phyloP scores from a whole-genome alignment of 768 basidiomycete genomes.

The Atractiella rhizophila region DNA sequence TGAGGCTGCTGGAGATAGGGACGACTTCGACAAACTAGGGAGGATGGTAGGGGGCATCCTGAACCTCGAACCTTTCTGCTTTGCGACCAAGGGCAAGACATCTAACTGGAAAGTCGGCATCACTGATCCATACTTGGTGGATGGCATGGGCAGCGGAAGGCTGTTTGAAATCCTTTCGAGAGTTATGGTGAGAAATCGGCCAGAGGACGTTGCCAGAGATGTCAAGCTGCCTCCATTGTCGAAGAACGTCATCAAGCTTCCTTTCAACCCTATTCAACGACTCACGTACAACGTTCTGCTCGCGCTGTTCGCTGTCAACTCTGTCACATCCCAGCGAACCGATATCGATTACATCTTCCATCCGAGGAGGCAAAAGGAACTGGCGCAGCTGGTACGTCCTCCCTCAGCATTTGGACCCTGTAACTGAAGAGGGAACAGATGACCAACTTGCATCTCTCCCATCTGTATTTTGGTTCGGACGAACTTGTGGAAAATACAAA shows the following conservation, averaged over 20 bases:
- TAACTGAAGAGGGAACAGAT: too few relatives aligned
- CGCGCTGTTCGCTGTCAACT: conserved; percentile 12
- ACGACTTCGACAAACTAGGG: conserved; percentile 12
- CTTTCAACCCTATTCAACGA: conserved; percentile 10
- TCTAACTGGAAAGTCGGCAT: too few relatives aligned
- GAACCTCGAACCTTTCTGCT: conserved; percentile 2
- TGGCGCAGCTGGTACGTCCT: too few relatives aligned
- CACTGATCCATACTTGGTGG: neutral
- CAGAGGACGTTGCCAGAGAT: neutral
- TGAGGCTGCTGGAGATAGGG: conserved; percentile 6
- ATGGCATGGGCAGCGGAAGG: neutral
- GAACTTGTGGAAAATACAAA: too few relatives aligned
- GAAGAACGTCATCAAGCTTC: conserved; percentile 1
- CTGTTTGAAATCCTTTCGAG: conserved; percentile 4
- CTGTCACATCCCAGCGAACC: conserved; percentile 8
- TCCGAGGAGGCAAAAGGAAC: too few relatives aligned
- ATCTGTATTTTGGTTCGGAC: too few relatives aligned
- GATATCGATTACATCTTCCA: too few relatives aligned
- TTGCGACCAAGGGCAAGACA: neutral
- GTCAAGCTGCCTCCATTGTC: conserved; percentile 9
- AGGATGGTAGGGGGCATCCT: conserved; percentile 3
- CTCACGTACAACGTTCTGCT: conserved; percentile 14
- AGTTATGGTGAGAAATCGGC: conserved; percentile 9
- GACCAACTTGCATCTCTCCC: too few relatives aligned
- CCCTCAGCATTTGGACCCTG: too few relatives aligned